A percentile compares a stretch with the other conserved stretches of the same genome.
These are phyloP conservation scores for Termitomyces heimii DNA, from an alignment of 768 basidiomycete species.

Conservation along the genomic window DNA sequence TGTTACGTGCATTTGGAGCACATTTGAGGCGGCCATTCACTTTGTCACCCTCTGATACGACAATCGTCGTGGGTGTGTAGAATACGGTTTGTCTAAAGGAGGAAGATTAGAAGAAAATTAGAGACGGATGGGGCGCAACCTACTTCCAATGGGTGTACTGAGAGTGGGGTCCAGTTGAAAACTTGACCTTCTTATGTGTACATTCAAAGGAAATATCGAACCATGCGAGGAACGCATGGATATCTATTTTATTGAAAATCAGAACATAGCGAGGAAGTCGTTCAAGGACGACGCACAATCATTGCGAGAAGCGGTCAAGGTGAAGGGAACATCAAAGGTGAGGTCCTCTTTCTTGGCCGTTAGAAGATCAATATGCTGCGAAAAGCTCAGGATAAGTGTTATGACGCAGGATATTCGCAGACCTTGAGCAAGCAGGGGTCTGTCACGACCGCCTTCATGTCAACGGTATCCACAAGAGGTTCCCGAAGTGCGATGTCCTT, in stretches of 20 bases:
- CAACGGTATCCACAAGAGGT: conserved; percentile 98
- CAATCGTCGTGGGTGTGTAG: conserved; percentile 82
- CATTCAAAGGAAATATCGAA: conserved; percentile 96
- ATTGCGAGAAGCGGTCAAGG: conserved; percentile 75
- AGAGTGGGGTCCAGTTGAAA: conserved; percentile 97
- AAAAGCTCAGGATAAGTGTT: neutral
- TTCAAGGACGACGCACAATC: conserved; percentile 64
- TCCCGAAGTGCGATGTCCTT: conserved; percentile 97
- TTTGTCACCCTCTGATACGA: conserved; percentile 61
- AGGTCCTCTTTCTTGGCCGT: conserved; percentile 96
- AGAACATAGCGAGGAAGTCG: neutral
- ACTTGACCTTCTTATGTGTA: conserved; percentile 92
- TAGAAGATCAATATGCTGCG: conserved; percentile 79
- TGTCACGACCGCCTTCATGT: conserved; percentile 91
- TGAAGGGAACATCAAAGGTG: conserved; percentile 76
- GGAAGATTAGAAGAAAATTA: neutral
- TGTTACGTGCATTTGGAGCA: conserved; percentile 88
- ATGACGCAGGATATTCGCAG: conserved; percentile 8
- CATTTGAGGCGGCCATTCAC: conserved; percentile 72
- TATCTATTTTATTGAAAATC: conserved; percentile 42
- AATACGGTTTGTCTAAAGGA: conserved; percentile 86
- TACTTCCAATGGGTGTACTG: conserved; percentile 97
- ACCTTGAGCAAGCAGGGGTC: conserved; percentile 90
- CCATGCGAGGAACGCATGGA: conserved; percentile 99
- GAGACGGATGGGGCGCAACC: conserved; percentile 24